Evolutionary conservation across 176 grass and related monocot species (phyloP).

Genomic region (Secale cereale): DNA sequence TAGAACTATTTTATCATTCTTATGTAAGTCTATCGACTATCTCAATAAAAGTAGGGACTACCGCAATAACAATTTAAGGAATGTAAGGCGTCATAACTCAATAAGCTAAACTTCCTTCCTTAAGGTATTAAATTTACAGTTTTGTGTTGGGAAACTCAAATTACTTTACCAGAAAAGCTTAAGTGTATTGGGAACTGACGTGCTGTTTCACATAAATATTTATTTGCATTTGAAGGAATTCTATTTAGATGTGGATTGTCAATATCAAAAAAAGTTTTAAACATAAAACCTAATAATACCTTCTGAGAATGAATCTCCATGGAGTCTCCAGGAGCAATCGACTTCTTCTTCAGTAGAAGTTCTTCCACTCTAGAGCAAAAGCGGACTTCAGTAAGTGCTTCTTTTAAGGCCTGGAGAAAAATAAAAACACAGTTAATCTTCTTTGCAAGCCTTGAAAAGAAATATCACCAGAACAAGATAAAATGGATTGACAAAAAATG

Average conservation of each 20-base stretch:
- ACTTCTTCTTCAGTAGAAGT: conserved; percentile 82
- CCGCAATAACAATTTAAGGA: neutral
- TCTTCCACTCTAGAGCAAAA: conserved; percentile 84
- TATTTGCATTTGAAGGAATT: conserved; percentile 2
- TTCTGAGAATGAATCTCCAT: conserved; percentile 85
- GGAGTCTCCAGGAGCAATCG: conserved; percentile 75
- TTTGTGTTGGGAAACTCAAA: neutral
- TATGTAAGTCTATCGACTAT: neutral
- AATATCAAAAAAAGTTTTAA: conserved; percentile 23
- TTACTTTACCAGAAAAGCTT: conserved; percentile 1
- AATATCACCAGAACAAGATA: conserved; percentile 13
- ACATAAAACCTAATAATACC: conserved; percentile 41
- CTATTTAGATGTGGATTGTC: neutral
- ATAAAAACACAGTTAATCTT: neutral
- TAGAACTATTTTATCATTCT: neutral
- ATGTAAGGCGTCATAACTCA: neutral
- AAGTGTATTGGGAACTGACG: neutral
- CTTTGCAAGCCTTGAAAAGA: conserved; percentile 2
- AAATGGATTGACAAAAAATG: neutral
- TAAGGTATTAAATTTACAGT: neutral
- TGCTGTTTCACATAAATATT: neutral
- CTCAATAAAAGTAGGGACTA: conserved; percentile 11
- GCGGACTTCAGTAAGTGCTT: conserved; percentile 70
- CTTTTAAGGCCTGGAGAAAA: conserved; percentile 70
- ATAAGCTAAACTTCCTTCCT: conserved; percentile 33